phyloP scores from a whole-genome alignment of 345 rosid species.

The Populus nigra region DNA sequence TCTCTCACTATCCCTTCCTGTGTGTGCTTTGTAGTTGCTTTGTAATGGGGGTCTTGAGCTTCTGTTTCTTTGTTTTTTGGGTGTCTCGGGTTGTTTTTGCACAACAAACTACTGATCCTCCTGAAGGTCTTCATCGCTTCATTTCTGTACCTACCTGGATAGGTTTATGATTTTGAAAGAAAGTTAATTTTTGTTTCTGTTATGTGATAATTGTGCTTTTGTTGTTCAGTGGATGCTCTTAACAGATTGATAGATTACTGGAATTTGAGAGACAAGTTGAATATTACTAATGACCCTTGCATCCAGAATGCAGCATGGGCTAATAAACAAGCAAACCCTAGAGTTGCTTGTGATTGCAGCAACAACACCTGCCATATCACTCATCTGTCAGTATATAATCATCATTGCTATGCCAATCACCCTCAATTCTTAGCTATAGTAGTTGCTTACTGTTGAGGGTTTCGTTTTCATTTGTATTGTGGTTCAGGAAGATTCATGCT shows the following conservation, averaged over 20 bases:
- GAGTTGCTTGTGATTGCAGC: constrained; percentile 44
- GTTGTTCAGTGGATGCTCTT: constrained; percentile 45
- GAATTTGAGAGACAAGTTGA: constrained; percentile 43
- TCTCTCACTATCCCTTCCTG: not conserved
- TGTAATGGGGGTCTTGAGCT: constrained; percentile 31
- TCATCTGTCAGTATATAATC: constrained; percentile 43
- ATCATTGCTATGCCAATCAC: not conserved
- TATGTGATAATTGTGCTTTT: not conserved
- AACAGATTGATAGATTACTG: constrained; percentile 43
- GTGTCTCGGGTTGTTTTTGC: constrained; percentile 40
- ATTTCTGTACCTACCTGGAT: not conserved
- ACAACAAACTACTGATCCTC: constrained; percentile 40
- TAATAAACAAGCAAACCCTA: constrained; percentile 38
- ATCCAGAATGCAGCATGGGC: constrained; percentile 40
- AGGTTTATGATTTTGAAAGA: not conserved
- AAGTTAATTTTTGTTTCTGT: not conserved
- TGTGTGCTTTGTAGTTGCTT: not conserved
- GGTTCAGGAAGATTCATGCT: constrained; percentile 58
- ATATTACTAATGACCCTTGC: constrained; percentile 44
- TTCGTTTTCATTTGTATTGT: not conserved
- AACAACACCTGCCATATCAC: constrained; percentile 46
- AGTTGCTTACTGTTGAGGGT: not conserved
- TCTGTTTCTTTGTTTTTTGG: constrained; percentile 22
- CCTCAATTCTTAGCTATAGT: not conserved
- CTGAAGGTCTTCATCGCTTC: constrained; percentile 34